These are phyloP conservation scores for Torrubiellomyces zombiae DNA, from an alignment of 2,329 filamentous ascomycete species.

Conservation along the genomic window DNA sequence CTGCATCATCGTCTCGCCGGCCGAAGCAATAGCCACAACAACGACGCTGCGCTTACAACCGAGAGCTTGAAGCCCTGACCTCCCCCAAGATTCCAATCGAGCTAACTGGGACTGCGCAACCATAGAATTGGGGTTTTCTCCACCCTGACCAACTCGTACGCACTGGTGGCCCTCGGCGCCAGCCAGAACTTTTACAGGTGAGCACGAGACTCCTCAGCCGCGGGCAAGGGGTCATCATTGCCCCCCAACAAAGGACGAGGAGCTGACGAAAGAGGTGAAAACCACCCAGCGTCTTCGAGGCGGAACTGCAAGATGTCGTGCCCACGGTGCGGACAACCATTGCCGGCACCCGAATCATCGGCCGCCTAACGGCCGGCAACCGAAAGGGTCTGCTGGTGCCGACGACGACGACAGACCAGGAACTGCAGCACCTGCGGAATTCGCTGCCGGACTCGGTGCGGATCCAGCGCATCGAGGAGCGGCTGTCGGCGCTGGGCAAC, in stretches of 20 bases:
- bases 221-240: not conserved
- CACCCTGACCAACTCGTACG: conserved; percentile 93
- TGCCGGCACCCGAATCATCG: conserved; percentile 89
- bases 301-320: conserved; percentile 91
- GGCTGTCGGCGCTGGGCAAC: conserved; percentile 86
- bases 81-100: conserved; percentile 1
- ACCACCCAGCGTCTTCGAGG: conserved; percentile 96
- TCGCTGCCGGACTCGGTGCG: conserved; percentile 80
- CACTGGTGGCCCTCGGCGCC: conserved; percentile 81
- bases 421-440: conserved; percentile 93
- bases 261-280: conserved; percentile 1
- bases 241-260: too few relatives aligned
- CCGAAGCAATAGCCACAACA: conserved; percentile 1
- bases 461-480: conserved; percentile 95
- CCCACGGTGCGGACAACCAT: conserved; percentile 95
- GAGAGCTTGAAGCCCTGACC: not conserved
- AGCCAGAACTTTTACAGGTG: conserved; percentile 98
- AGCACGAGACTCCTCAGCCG: conserved; percentile 3
- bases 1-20: too few relatives aligned
- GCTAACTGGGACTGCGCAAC: too few relatives aligned
- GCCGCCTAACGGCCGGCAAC: conserved; percentile 89
- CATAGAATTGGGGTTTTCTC: conserved; percentile 86
- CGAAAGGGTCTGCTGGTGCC: conserved; percentile 92
- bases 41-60: conserved; percentile 11
- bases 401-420: conserved; percentile 91